These are phyloP conservation scores for Mycosarcoma mackinlayi DNA, from an alignment of 1,284 basidiomycete species.

Conservation along the genomic window DNA sequence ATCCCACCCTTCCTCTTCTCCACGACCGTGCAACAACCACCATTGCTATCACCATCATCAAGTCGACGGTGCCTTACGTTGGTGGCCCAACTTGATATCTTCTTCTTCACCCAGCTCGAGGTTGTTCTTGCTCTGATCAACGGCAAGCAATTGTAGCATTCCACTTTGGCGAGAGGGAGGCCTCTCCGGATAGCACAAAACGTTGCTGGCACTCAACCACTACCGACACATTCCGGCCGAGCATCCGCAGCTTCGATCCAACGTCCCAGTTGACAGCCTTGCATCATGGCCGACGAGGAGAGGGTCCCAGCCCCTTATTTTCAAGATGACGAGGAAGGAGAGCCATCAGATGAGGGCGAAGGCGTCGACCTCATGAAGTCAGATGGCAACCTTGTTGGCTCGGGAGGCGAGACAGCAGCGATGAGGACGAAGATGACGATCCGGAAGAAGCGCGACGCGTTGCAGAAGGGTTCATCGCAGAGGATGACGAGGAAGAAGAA, in stretches of 20 bases:
- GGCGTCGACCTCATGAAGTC: slow-evolving; percentile 64
- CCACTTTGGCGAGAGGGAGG: background rate
- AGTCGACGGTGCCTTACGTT: background rate
- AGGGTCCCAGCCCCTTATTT: slow-evolving; percentile 46
- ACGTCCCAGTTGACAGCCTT: background rate
- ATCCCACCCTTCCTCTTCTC: background rate
- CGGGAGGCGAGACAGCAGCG: slow-evolving; percentile 58
- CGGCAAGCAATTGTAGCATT: background rate
- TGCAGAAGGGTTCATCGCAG: slow-evolving; percentile 67
- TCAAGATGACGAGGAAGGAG: slow-evolving; percentile 53
- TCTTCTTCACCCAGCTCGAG: slow-evolving; percentile 1
- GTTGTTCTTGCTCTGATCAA: background rate
- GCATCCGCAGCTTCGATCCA: background rate
- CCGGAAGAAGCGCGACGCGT: slow-evolving; percentile 65
- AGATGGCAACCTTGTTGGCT: slow-evolving; percentile 61
- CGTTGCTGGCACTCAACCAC: too few relatives aligned
- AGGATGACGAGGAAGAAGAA: slow-evolving; percentile 66
- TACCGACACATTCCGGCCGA: background rate
- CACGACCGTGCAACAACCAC: background rate
- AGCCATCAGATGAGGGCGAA: slow-evolving; percentile 53
- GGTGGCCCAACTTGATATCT: background rate
- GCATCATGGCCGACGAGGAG: slow-evolving; percentile 42
- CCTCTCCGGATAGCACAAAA: too few relatives aligned
- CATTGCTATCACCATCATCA: background rate
- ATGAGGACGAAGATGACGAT: slow-evolving; percentile 66